These are phyloP conservation scores for Mycena haematopus DNA, from an alignment of 768 basidiomycete species.

Conservation along the genomic window DNA sequence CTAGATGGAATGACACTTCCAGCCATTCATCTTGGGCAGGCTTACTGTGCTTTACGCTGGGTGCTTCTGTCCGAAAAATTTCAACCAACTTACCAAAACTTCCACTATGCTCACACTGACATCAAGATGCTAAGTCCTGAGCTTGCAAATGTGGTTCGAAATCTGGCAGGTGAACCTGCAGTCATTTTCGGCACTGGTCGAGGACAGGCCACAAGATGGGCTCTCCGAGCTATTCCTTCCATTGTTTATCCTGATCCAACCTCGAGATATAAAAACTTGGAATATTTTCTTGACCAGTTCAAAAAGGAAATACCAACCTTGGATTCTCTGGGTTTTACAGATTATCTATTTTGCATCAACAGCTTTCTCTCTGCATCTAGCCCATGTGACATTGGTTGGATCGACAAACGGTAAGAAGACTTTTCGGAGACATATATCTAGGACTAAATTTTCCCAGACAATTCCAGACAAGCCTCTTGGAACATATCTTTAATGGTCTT, in stretches of 20 bases:
- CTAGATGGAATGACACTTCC: neutral
- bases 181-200: neutral
- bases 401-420: neutral
- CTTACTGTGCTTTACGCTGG: constrained; percentile 4
- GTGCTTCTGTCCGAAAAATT: neutral
- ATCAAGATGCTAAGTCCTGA: neutral
- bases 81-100: neutral
- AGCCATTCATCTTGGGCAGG: neutral
- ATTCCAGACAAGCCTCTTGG: neutral
- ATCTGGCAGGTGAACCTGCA: neutral
- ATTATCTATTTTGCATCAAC: neutral
- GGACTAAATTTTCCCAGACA: neutral
- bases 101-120: neutral
- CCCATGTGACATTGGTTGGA: neutral
- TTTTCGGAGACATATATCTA: neutral
- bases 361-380: neutral
- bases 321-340: neutral
- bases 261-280: neutral
- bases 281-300: neutral
- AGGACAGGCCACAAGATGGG: neutral
- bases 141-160: neutral
- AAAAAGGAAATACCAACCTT: neutral
- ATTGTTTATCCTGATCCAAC: neutral
- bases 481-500: neutral
- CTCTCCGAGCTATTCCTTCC: neutral